Conservation (phyloP, 331 rosid genomes). For the Phaseolus coccineus region DNA sequence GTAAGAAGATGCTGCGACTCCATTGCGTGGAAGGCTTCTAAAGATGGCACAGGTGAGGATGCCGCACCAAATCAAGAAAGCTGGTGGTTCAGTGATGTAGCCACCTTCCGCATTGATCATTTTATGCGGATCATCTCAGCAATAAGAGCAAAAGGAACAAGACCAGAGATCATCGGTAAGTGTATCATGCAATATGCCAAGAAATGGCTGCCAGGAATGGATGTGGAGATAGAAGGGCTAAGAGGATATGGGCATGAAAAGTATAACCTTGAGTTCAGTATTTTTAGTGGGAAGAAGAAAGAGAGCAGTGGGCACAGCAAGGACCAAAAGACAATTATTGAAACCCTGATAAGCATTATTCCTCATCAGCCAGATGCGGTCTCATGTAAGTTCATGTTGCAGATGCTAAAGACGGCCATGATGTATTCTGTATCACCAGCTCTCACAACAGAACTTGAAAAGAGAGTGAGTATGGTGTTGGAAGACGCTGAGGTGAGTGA, state of each 20-base stretch:
- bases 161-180: slow-evolving; percentile 72
- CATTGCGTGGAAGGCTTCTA: slow-evolving; percentile 85
- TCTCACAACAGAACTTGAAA: slow-evolving; percentile 85
- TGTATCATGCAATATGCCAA: slow-evolving; percentile 83
- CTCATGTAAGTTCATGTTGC: slow-evolving; percentile 79
- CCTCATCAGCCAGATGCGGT: slow-evolving; percentile 88
- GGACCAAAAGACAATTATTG: slow-evolving; percentile 74
- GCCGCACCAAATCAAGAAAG: slow-evolving; percentile 56
- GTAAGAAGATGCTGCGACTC: slow-evolving; percentile 94
- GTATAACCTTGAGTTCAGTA: slow-evolving; percentile 67
- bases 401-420: slow-evolving; percentile 83
- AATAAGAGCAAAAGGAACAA: slow-evolving; percentile 67
- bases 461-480: slow-evolving; percentile 79
- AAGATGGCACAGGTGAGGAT: slow-evolving; percentile 55
- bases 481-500: slow-evolving; percentile 89
- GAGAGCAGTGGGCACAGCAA: slow-evolving; percentile 61
- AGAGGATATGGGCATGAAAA: slow-evolving; percentile 73
- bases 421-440: slow-evolving; percentile 85
- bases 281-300: slow-evolving; percentile 60
- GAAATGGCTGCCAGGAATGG: slow-evolving; percentile 73
- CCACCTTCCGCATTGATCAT: slow-evolving; percentile 68
- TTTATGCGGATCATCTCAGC: slow-evolving; percentile 73
- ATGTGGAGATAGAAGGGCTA: slow-evolving; percentile 72
- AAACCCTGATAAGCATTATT: slow-evolving; percentile 79
- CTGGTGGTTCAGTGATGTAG: slow-evolving; percentile 73